Evolutionary conservation across 2,329 filamentous ascomycete genomes (phyloP).

Genomic region (Neopestalotiopsis clavispora): DNA sequence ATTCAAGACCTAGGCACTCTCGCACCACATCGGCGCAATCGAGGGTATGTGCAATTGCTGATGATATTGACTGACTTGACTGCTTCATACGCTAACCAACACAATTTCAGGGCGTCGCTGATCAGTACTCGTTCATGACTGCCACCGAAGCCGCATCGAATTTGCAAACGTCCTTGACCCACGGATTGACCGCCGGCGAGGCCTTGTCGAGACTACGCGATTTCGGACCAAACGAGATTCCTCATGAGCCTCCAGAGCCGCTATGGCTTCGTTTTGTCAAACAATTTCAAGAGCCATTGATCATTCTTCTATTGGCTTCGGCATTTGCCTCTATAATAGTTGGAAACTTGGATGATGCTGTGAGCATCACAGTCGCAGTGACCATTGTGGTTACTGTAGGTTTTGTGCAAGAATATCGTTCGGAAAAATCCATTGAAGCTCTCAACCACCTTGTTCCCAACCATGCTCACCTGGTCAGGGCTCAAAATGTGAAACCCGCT

Average conservation of each 20-base stretch:
- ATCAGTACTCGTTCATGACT: conserved; percentile 71
- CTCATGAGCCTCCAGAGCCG: conserved; percentile 90
- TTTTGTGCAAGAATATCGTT: conserved; percentile 96
- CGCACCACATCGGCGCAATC: conserved; percentile 61
- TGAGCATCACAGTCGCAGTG: conserved; percentile 94
- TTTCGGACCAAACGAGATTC: conserved; percentile 91
- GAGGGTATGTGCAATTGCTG: conserved; percentile 43
- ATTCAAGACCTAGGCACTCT: conserved; percentile 40
- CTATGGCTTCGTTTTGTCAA: conserved; percentile 94
- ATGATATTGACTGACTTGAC: background rate
- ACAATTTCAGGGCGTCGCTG: conserved; percentile 53
- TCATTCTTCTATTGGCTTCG: conserved; percentile 87
- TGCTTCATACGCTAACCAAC: background rate
- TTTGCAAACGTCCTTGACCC: conserved; percentile 80
- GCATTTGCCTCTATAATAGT: conserved; percentile 87
- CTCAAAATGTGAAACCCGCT: conserved; percentile 43
- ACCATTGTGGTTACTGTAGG: conserved; percentile 96
- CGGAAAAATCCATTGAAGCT: conserved; percentile 95
- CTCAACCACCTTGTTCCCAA: conserved; percentile 93
- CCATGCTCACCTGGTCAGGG: conserved; percentile 90
- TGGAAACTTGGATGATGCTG: conserved; percentile 90
- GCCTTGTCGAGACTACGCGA: conserved; percentile 79
- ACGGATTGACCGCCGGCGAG: conserved; percentile 81
- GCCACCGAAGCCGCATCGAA: conserved; percentile 77
- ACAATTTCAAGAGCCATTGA: conserved; percentile 96